These are phyloP conservation scores for Pythium sukuiense DNA, from an alignment of 352 stramenopile genomes.

Conservation along the genomic window DNA sequence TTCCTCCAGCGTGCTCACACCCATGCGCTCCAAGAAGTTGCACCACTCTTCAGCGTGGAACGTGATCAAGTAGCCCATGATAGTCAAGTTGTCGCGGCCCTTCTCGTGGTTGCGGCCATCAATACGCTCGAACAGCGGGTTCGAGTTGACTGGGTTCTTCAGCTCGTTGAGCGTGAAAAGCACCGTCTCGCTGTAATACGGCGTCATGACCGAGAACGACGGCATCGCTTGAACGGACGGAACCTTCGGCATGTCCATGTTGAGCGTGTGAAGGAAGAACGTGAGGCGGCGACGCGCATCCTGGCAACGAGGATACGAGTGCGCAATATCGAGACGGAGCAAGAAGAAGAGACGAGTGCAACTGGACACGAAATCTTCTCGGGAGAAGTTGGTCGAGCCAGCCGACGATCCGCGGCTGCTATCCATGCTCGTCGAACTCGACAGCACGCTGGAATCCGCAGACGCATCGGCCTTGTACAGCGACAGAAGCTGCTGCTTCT, in stretches of 20 bases:
- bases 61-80: conserved; percentile 88
- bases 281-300: conserved; percentile 85
- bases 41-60: conserved; percentile 88
- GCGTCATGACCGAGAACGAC: conserved; percentile 88
- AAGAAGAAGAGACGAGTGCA: conserved; percentile 84
- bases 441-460: conserved; percentile 56
- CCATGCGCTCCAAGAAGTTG: conserved; percentile 86
- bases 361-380: conserved; percentile 70
- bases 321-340: conserved; percentile 64
- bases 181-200: conserved; percentile 88
- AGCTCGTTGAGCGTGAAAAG: conserved; percentile 87
- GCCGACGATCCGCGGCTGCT: conserved; percentile 21
- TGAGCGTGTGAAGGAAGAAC: conserved; percentile 85
- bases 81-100: conserved; percentile 73
- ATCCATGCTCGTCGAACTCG: conserved; percentile 14
- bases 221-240: conserved; percentile 78
- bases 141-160: conserved; percentile 79
- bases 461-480: conserved; percentile 68
- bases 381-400: conserved; percentile 40
- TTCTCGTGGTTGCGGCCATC: conserved; percentile 77
- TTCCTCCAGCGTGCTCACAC: conserved; percentile 65
- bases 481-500: conserved; percentile 66
- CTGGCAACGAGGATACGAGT: conserved; percentile 73
- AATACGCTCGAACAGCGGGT: conserved; percentile 74
- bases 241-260: conserved; percentile 83